phyloP scores from a whole-genome alignment of 2,329 filamentous ascomycete genomes.

The Aaosphaeria pasadenensis region DNA sequence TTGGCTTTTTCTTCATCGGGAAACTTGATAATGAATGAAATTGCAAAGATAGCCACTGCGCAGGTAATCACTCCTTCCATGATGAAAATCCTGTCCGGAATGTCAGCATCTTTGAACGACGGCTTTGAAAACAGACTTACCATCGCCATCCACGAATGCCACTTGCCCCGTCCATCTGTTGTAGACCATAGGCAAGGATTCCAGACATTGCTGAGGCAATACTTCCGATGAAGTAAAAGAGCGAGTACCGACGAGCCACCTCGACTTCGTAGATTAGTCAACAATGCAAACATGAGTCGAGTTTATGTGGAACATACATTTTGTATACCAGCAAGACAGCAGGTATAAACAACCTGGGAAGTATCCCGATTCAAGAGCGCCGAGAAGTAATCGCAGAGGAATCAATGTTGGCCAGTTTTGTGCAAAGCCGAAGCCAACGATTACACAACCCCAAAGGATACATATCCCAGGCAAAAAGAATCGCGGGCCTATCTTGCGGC shows the following conservation, averaged over 20 bases:
- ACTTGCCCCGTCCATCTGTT: conserved; percentile 23
- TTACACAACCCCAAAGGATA: conserved; percentile 21
- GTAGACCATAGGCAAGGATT: conserved; percentile 25
- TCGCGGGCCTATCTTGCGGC: conserved; percentile 21
- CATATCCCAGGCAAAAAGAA: conserved; percentile 25
- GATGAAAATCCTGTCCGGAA: conserved; percentile 19
- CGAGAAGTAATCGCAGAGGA: conserved; percentile 18
- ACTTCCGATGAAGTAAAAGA: conserved; percentile 23
- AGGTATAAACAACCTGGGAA: conserved; percentile 27
- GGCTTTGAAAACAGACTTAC: conserved; percentile 2
- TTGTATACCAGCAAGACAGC: conserved; percentile 27
- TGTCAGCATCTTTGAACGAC: background rate
- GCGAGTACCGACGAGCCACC: conserved; percentile 19
- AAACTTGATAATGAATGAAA: conserved; percentile 26
- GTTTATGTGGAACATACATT: conserved; percentile 10
- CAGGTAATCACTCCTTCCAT: conserved; percentile 25
- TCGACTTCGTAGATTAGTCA: conserved; percentile 8
- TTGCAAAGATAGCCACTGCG: conserved; percentile 19
- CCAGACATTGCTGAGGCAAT: conserved; percentile 21
- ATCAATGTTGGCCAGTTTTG: conserved; percentile 20
- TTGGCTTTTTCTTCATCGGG: conserved; percentile 21
- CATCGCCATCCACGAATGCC: conserved; percentile 24
- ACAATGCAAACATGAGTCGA: background rate
- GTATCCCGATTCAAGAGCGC: conserved; percentile 22
- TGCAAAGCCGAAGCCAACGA: conserved; percentile 24